Evolutionary conservation across 2,329 filamentous ascomycete genomes (phyloP).

Genomic region (Sporothrix variecibatus): DNA sequence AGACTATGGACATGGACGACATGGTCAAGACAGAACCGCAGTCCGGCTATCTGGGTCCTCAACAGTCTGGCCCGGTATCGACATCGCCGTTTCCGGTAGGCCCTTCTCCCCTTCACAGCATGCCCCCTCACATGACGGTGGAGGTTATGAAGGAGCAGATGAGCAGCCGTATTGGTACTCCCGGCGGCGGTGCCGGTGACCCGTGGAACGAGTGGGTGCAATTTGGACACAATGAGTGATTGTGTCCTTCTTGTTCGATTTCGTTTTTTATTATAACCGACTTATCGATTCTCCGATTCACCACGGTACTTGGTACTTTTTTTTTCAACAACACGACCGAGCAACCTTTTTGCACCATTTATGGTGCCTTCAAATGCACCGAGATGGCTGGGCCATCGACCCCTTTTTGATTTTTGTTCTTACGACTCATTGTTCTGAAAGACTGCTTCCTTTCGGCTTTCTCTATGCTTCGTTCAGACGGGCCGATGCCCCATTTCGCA

Average conservation of each 20-base stretch:
- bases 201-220: conserved; percentile 4
- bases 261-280: background rate
- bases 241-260: background rate
- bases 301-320: too few species aligned
- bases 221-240: background rate
- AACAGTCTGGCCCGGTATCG: background rate
- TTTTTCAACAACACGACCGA: background rate
- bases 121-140: background rate
- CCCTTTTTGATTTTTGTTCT: background rate
- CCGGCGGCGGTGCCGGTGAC: background rate
- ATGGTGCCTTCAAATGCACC: background rate
- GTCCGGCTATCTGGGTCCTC: background rate
- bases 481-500: background rate
- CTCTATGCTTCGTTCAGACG: background rate
- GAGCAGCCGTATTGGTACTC: conserved; percentile 7
- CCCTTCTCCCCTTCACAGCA: background rate
- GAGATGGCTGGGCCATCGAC: background rate
- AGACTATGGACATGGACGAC: background rate
- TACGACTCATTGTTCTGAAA: background rate
- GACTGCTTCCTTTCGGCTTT: background rate
- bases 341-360: background rate
- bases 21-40: background rate
- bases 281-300: too few species aligned
- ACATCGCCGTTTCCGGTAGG: background rate
- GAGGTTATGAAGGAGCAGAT: background rate